These are phyloP conservation scores for Mrakia gelida DNA, from an alignment of 768 basidiomycete genomes.

Conservation along the genomic window DNA sequence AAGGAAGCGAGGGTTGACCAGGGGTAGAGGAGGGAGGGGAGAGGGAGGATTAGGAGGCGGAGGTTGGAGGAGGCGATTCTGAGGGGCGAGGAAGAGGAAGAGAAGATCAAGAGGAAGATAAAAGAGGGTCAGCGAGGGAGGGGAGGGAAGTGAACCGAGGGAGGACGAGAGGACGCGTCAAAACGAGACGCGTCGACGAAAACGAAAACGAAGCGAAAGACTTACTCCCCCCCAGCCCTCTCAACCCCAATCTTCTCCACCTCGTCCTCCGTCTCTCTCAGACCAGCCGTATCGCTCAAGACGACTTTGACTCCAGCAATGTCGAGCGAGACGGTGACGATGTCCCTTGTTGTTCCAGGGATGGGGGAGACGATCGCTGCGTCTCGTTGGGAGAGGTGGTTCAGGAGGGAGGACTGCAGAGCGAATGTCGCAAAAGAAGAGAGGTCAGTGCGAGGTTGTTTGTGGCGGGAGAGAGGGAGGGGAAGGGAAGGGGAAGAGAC, in stretches of 20 bases:
- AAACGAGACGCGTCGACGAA: no score
- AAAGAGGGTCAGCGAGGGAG: neutral
- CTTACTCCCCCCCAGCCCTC: conserved; percentile 65
- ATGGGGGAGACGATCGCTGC: conserved; percentile 84
- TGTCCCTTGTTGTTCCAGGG: conserved; percentile 84
- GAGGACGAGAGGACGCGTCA: no score
- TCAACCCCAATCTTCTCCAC: conserved; percentile 80
- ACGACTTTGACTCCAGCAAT: conserved; percentile 80
- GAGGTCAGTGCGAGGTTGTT: neutral
- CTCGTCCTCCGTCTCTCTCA: conserved; percentile 61
- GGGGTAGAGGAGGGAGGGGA: conserved; percentile 49
- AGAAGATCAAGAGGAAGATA: no score
- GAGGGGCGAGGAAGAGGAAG: neutral
- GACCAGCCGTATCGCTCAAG: conserved; percentile 79
- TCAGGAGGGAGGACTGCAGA: conserved; percentile 30
- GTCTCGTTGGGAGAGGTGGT: conserved; percentile 58
- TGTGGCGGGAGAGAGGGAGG: neutral
- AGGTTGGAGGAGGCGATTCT: conserved; percentile 68
- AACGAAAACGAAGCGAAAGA: conserved; percentile 46
- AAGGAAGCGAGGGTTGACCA: neutral
- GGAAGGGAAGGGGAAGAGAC: conserved; percentile 39
- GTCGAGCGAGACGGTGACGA: conserved; percentile 77
- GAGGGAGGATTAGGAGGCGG: conserved; percentile 73
- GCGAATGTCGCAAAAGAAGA: no score
- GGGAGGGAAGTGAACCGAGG: no score